phyloP scores from a whole-genome alignment of 2,329 filamentous ascomycete species.

The Alternaria sp. region DNA sequence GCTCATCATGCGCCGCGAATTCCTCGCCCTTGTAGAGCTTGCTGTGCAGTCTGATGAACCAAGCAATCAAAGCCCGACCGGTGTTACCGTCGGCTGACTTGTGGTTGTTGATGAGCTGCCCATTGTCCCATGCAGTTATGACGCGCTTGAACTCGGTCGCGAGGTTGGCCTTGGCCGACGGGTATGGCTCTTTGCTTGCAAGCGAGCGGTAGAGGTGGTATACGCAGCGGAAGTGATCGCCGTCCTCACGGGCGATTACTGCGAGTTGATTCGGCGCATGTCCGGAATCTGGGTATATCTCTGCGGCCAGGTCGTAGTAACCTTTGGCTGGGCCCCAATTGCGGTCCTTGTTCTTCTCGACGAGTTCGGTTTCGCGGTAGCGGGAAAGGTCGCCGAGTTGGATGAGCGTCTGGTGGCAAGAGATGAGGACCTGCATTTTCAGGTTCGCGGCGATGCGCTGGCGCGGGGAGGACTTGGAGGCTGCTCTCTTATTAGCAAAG shows the following conservation, averaged over 20 bases:
- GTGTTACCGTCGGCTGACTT: slow-evolving; percentile 54
- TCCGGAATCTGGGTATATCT: slow-evolving; percentile 79
- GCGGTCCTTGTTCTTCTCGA: slow-evolving; percentile 69
- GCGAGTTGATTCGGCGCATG: slow-evolving; percentile 89
- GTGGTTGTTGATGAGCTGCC: slow-evolving; percentile 56
- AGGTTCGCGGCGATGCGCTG: slow-evolving; percentile 56
- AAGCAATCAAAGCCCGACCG: slow-evolving; percentile 71
- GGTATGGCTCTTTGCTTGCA: slow-evolving; percentile 75
- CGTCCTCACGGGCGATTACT: slow-evolving; percentile 79
- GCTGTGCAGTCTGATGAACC: slow-evolving; percentile 87
- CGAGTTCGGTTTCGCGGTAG: slow-evolving; percentile 78
- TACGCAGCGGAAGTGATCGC: slow-evolving; percentile 80
- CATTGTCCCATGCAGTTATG: slow-evolving; percentile 62
- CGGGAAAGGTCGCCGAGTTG: slow-evolving; percentile 88
- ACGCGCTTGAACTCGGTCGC: slow-evolving; percentile 78
- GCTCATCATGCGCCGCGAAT: slow-evolving; percentile 76
- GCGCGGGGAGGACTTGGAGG: slow-evolving; percentile 35
- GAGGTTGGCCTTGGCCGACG: slow-evolving; percentile 76
- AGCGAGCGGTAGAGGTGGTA: slow-evolving; percentile 90
- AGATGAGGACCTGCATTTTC: slow-evolving; percentile 67
- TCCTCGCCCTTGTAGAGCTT: slow-evolving; percentile 79
- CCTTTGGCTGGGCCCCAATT: slow-evolving; percentile 81
- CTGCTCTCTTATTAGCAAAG: slow-evolving; percentile 48
- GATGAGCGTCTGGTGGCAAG: slow-evolving; percentile 83
- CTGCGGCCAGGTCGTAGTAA: slow-evolving; percentile 83